Evolutionary conservation across 257 asterid genomes (phyloP).

Genomic region (Solanum habrochaites): DNA sequence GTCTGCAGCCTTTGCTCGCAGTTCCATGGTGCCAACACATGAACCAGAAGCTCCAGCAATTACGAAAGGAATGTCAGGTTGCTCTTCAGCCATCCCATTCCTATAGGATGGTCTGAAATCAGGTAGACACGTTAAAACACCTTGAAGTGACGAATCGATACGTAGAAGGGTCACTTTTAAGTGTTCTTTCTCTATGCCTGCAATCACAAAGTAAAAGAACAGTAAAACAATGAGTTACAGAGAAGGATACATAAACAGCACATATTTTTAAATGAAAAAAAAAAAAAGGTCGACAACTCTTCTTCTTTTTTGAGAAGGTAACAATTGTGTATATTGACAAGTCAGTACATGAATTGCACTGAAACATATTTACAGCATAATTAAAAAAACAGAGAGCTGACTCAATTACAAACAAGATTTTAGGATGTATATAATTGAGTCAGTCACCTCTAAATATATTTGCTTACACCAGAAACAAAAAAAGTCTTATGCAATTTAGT

Average conservation of each 20-base stretch:
- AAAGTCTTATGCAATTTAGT: neutral
- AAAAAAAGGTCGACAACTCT: neutral
- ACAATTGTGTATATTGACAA: neutral
- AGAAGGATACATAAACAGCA: neutral
- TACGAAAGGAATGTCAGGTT: constrained; percentile 39
- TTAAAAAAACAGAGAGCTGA: neutral
- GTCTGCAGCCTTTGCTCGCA: constrained; percentile 80
- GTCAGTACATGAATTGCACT: neutral
- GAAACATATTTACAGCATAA: neutral
- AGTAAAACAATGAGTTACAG: constrained; percentile 2
- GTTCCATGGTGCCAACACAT: constrained; percentile 72
- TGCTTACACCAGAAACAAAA: neutral
- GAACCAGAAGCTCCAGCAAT: constrained; percentile 98
- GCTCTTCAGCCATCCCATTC: constrained; percentile 61
- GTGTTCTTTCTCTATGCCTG: constrained; percentile 97
- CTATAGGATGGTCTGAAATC: constrained; percentile 79
- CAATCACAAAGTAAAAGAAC: constrained; percentile 19
- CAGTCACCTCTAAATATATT: neutral
- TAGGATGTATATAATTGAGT: neutral
- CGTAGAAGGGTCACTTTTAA: constrained; percentile 98
- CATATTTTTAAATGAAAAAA: neutral
- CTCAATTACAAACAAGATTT: neutral
- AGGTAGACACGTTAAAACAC: constrained; percentile 93
- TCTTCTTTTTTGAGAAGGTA: neutral
- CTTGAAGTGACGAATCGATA: constrained; percentile 92